Conservation (phyloP, 371 early-diverging fungal species). For the Mortierella sp. region DNA sequence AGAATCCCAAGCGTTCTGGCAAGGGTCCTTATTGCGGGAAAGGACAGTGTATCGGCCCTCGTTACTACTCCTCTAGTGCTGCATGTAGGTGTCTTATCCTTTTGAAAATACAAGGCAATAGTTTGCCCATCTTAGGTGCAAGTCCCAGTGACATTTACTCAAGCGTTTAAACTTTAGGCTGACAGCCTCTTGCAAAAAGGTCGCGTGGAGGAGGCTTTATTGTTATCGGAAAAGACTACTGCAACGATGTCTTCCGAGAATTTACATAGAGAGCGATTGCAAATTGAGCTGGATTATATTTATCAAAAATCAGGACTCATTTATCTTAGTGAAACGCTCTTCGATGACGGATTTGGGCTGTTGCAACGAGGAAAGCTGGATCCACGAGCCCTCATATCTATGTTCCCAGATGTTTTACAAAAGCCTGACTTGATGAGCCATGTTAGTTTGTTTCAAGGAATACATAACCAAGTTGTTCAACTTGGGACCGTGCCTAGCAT, state of each 20-base stretch:
- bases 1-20: conserved; percentile 66
- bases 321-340: conserved; percentile 72
- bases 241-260: conserved; percentile 62
- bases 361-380: conserved; percentile 76
- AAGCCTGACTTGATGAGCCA: conserved; percentile 28
- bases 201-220: conserved; percentile 40
- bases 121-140: background rate
- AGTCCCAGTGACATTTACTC: conserved; percentile 1
- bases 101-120: background rate
- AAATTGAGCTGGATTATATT: conserved; percentile 67
- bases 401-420: conserved; percentile 70
- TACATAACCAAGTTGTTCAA: conserved; percentile 50
- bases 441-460: conserved; percentile 62
- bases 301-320: conserved; percentile 79
- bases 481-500: conserved; percentile 67
- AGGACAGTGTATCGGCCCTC: conserved; percentile 74
- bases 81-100: conserved; percentile 59
- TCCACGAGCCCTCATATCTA: conserved; percentile 68
- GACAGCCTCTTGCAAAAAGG: conserved; percentile 36
- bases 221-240: conserved; percentile 60
- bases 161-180: conserved; percentile 18
- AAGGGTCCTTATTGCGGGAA: conserved; percentile 71
- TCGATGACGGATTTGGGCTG: conserved; percentile 75
- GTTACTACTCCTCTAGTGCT: conserved; percentile 70
- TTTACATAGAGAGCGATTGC: conserved; percentile 62